A percentile compares a stretch with the other conserved stretches of the same genome.
Evolutionary conservation across 805 yeast species (phyloP).

Genomic region (Kurtzmaniella cleridarum): DNA sequence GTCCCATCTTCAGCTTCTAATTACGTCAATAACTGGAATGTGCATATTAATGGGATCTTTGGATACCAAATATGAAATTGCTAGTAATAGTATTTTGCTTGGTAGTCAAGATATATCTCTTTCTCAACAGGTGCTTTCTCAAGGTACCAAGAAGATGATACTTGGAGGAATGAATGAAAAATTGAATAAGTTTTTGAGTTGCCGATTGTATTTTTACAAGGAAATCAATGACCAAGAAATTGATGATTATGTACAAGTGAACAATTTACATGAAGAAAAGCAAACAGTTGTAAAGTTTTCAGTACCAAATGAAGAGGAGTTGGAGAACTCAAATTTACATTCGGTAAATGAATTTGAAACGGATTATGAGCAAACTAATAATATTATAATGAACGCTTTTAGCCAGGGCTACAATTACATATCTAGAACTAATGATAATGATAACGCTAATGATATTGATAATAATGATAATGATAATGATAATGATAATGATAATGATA

Average conservation of each 20-base stretch:
- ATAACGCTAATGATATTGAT: no score
- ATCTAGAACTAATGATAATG: no score
- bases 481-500: no score
- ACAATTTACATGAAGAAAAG: slow-evolving; percentile 1
- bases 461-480: no score
- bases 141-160: not conserved
- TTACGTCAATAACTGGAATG: slow-evolving; percentile 14
- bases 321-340: no score
- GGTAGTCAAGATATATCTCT: no score
- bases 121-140: not conserved
- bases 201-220: slow-evolving; percentile 3
- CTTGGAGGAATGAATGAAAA: not conserved
- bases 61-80: slow-evolving; percentile 19
- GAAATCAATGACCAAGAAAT: not conserved
- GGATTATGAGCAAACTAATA: no score
- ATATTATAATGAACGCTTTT: no score
- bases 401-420: no score
- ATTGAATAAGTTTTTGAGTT: slow-evolving; percentile 1
- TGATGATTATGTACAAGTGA: not conserved
- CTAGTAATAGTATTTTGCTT: no score
- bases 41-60: slow-evolving; percentile 24
- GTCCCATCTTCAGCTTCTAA: slow-evolving; percentile 23
- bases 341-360: no score
- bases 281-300: slow-evolving; percentile 1
- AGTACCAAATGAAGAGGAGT: not conserved